Evolutionary conservation across 2,329 filamentous ascomycete species (phyloP), one percentile per base, ranked within the genome.

Genomic region (Sporothrix pallida): DNA sequence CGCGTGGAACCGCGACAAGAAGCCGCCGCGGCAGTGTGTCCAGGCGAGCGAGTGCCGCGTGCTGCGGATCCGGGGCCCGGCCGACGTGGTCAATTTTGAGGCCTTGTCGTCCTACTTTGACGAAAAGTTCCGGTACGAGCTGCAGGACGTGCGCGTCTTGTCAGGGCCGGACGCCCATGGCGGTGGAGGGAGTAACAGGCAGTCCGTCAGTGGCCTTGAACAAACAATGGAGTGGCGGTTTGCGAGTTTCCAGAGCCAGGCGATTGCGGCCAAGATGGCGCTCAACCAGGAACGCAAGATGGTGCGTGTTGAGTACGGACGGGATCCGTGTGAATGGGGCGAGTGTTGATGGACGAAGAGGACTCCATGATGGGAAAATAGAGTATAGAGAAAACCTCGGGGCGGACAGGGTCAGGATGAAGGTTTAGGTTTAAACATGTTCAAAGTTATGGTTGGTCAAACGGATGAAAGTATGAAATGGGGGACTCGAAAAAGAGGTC

Each of bases 221-320:
- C 58, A 52, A 42, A 72, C 67, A 2, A 75, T 76, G 75, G 75
- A 76, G 58, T 76, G 75, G 75, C 75, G 75, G 31, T 76, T 76
- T 46, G 74, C 75, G 0, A 76, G 75, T 37, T 76, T 76, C 71
- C 75, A 76, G 74, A 76, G 75, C 52, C 75, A 76, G 71, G 75
- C 75, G 17, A 76, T 76, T 70, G 75, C 75, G 15, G 75, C 75
- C 72, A 76, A 76, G 65, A 76, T 76, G 75, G 75, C 75, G 52
- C 73, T 76, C 42, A 76, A 76, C 72, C 75, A 76, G 71, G 74
- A 76, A 56, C 65, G 58, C 50, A 71, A 60, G 56, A 69, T 72
- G 54, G 71, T 76, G 20, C 58, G 58, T 1, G 75, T 76, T 46
- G 72, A 73, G 37, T 75, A 76, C 23, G 74, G 75, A 12, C 68